phyloP scores from a whole-genome alignment of 2,329 filamentous ascomycete species.

The Diaporthe ampelina region DNA sequence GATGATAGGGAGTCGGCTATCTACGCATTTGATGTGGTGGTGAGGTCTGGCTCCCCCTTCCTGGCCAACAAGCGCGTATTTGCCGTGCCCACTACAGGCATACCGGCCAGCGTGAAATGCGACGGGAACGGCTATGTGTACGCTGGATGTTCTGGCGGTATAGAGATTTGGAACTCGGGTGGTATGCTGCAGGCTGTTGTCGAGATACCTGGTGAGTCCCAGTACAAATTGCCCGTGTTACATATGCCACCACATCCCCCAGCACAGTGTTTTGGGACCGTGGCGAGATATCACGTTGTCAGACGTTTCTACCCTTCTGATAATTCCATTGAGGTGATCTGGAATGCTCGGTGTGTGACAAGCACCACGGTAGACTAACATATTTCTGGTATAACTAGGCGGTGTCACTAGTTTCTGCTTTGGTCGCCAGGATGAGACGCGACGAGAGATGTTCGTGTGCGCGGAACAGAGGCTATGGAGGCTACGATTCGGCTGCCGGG shows the following conservation, averaged over 20 bases:
- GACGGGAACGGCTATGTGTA: slow-evolving; percentile 61
- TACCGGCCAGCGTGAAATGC: slow-evolving; percentile 59
- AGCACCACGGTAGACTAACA: background rate
- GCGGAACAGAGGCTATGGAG: slow-evolving; percentile 62
- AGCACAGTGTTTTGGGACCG: background rate
- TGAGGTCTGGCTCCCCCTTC: slow-evolving; percentile 54
- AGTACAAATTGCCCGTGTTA: no score
- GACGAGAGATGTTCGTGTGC: slow-evolving; percentile 59
- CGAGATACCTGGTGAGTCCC: slow-evolving; percentile 52
- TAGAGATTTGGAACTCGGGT: slow-evolving; percentile 63
- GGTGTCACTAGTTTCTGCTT: slow-evolving; percentile 62
- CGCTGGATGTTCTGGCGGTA: slow-evolving; percentile 61
- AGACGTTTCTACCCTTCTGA: background rate
- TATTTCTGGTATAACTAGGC: slow-evolving; percentile 43
- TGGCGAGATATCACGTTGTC: no score
- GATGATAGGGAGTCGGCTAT: slow-evolving; percentile 52
- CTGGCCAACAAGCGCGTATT: slow-evolving; percentile 66
- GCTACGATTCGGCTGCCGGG: slow-evolving; percentile 50
- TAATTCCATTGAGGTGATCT: no score
- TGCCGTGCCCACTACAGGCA: slow-evolving; percentile 61
- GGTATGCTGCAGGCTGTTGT: slow-evolving; percentile 60
- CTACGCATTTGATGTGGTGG: slow-evolving; percentile 64
- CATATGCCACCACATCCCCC: background rate
- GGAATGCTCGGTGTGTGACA: background rate
- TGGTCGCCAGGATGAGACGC: slow-evolving; percentile 48